Evolutionary conservation across 192 early-diverging fungal genomes (phyloP), one percentile per base, ranked within the genome.

Genomic region (Dimargaris cristalligena): DNA sequence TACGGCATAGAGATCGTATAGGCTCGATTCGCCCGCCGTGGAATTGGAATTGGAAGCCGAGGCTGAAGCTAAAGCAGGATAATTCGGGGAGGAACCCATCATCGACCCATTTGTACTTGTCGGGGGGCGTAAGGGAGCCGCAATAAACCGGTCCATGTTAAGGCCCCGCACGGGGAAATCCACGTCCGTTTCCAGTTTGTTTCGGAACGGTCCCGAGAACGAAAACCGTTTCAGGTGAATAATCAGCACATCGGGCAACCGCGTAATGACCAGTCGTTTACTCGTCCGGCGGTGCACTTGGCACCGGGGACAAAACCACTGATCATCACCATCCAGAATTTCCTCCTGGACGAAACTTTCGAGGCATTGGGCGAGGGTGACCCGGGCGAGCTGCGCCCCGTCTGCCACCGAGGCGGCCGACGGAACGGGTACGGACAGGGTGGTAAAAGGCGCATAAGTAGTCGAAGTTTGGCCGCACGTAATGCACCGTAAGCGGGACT

Each of bases 151-250:
- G 2, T 74, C 68, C 69, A 90, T 66, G 62, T 81, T 75, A 51
- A 87, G 59, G 50, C 73, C 65, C 33, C 69, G 67, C 30, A 90
- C 71, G 2, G 93, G 92, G 59, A 91, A 91, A 51, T 85, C 71
- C 0, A 97, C 91, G 63, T 79, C 73, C 0, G 86, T 88, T 49
- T 92, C 90, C 31, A 99, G 65, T 63, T 96, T 96, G 66, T 94
- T 83, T 44, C 85, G 80, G 67, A 97, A 97, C 9, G 91, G 92
- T 0, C 94, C 94, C 55, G 88, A 73, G 33, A 77, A 91, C 22
- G 85, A 94, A 57, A 97, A 99, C 51, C 94, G 79, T 67, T 97
- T 99, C 62, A 99, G 60, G 60, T 97, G 91, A 52, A 99, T 80
- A 51, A 97, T 66, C n/a, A 99, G 69, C 32, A 99, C 83, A 50